Conservation (phyloP, 1,284 basidiomycete genomes). For the Omphalotus olearius region DNA sequence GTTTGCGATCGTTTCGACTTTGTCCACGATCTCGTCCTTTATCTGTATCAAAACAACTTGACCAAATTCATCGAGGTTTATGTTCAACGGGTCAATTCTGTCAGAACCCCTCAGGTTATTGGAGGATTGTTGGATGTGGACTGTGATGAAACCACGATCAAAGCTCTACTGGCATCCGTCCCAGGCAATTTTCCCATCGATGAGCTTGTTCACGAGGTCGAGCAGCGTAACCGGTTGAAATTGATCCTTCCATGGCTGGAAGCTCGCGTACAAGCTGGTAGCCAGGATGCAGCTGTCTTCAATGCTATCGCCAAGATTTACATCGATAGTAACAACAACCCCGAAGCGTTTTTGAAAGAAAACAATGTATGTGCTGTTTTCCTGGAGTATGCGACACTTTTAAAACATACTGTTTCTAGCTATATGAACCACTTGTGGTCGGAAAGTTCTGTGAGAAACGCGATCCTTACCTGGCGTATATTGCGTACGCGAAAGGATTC, state of each 20-base stretch:
- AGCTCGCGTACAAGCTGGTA: slow-evolving; percentile 86
- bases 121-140: slow-evolving; percentile 98
- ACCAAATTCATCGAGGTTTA: slow-evolving; percentile 99
- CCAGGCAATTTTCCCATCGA: slow-evolving; percentile 98
- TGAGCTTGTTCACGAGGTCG: slow-evolving; percentile 96
- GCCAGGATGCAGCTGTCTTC: slow-evolving; percentile 90
- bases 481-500: slow-evolving; percentile 98
- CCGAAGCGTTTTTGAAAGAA: slow-evolving; percentile 96
- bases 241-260: slow-evolving; percentile 97
- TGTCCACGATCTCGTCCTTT: slow-evolving; percentile 98
- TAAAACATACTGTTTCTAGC: slow-evolving; percentile 33
- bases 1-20: slow-evolving; percentile 99
- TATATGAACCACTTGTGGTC: slow-evolving; percentile 95
- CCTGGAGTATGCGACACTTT: not conserved
- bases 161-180: slow-evolving; percentile 89
- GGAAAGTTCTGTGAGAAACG: slow-evolving; percentile 99
- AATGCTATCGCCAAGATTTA: slow-evolving; percentile 98
- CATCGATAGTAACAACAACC: slow-evolving; percentile 98
- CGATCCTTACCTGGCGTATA: slow-evolving; percentile 98
- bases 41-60: slow-evolving; percentile 97
- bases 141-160: slow-evolving; percentile 96
- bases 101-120: slow-evolving; percentile 96
- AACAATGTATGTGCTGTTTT: slow-evolving; percentile 71
- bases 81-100: slow-evolving; percentile 97
- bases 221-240: slow-evolving; percentile 94